These are phyloP conservation scores for Colletotrichum falcatum DNA, from an alignment of 2,329 filamentous ascomycete species.

Conservation along the genomic window DNA sequence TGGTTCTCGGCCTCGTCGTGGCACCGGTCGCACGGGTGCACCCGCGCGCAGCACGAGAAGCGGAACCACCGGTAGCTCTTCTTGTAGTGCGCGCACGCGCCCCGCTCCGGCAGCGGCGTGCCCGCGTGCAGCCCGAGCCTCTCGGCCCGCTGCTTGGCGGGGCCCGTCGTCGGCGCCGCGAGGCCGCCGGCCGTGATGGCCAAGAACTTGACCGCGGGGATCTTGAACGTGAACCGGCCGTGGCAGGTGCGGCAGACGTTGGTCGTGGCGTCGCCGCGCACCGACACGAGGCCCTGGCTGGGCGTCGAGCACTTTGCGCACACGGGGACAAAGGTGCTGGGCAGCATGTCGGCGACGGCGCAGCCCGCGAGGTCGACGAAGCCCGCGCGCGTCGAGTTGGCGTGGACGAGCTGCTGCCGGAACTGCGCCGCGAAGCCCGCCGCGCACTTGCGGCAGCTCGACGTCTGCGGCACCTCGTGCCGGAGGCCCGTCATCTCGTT, in stretches of 20 bases:
- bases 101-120: constrained; percentile 64
- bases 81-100: constrained; percentile 69
- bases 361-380: constrained; percentile 83
- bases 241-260: constrained; percentile 86
- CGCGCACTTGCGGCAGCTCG: constrained; percentile 71
- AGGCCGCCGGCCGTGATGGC: constrained; percentile 69
- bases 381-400: constrained; percentile 78
- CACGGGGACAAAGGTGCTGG: constrained; percentile 83
- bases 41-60: constrained; percentile 71
- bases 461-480: constrained; percentile 62
- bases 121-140: constrained; percentile 68
- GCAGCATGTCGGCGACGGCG: constrained; percentile 80
- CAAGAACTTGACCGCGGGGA: constrained; percentile 83
- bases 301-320: constrained; percentile 81
- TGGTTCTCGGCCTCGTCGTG: constrained; percentile 80
- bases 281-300: constrained; percentile 76
- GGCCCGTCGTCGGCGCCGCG: constrained; percentile 53
- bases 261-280: constrained; percentile 78
- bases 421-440: constrained; percentile 65
- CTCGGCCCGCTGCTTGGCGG: constrained; percentile 61
- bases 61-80: constrained; percentile 73
- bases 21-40: constrained; percentile 76
- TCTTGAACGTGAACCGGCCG: constrained; percentile 81
- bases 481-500: constrained; percentile 77
- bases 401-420: constrained; percentile 78